These are phyloP conservation scores for Pyrenula massariospora DNA, from an alignment of 495 filamentous ascomycete genomes.

Conservation along the genomic window DNA sequence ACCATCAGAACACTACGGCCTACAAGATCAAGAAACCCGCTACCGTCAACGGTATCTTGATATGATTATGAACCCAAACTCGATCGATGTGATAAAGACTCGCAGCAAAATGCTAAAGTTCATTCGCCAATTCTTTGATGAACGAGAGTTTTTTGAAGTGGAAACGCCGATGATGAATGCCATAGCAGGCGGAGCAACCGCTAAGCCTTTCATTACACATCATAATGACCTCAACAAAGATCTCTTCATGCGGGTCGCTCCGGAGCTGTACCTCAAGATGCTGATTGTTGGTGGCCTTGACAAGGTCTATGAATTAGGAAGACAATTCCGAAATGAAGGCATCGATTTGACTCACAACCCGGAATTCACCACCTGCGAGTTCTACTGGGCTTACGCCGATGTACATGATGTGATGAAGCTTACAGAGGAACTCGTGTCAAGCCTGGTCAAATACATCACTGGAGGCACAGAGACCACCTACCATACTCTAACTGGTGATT, in stretches of 20 bases:
- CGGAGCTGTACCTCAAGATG: conserved; percentile 93
- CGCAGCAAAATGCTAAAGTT: conserved; percentile 76
- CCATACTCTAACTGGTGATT: conserved; percentile 69
- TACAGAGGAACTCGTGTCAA: conserved; percentile 88
- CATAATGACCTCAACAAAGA: conserved; percentile 92
- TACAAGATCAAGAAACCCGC: conserved; percentile 88
- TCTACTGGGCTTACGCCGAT: conserved; percentile 93
- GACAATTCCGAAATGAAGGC: conserved; percentile 89
- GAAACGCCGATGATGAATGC: conserved; percentile 97
- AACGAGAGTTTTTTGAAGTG: conserved; percentile 80
- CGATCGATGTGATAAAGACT: conserved; percentile 68
- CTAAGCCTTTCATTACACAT: conserved; percentile 87
- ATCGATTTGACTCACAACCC: conserved; percentile 97
- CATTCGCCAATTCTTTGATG: conserved; percentile 78
- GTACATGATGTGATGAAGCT: conserved; percentile 84
- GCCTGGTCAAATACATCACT: conserved; percentile 82
- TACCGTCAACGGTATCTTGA: conserved; percentile 90
- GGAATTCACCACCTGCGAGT: conserved; percentile 95
- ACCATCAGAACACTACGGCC: conserved; percentile 81
- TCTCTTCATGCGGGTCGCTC: conserved; percentile 88
- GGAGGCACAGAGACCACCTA: conserved; percentile 77
- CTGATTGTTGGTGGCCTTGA: conserved; percentile 88
- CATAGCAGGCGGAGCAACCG: conserved; percentile 90
- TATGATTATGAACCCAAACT: conserved; percentile 85
- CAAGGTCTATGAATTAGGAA: conserved; percentile 85